Percentiles rank a stretch among this genome's conserved stretches.
Conservation (phyloP, 768 basidiomycete genomes). For the Lactarius pseudohatsudake region DNA sequence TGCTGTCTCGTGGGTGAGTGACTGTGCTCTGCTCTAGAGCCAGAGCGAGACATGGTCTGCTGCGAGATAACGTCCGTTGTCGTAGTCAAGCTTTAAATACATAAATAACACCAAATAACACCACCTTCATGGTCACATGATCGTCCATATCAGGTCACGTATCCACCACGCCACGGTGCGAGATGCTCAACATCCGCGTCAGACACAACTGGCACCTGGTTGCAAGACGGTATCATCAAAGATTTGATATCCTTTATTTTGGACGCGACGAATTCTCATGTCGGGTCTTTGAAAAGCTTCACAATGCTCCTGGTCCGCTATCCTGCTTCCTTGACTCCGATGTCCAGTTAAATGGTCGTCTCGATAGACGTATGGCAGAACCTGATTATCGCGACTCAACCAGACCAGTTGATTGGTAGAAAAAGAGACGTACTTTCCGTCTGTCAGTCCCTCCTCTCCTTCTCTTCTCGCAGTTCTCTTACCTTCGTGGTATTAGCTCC, state of each 20-base stretch:
- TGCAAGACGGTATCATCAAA: constrained; percentile 25
- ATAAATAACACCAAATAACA: constrained; percentile 16
- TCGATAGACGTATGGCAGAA: constrained; percentile 72
- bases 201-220: neutral
- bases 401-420: constrained; percentile 63
- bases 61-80: neutral
- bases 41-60: constrained; percentile 19
- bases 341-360: neutral
- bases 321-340: constrained; percentile 22
- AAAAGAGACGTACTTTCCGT: constrained; percentile 55
- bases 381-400: constrained; percentile 69
- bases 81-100: neutral
- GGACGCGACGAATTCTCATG: constrained; percentile 91
- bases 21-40: constrained; percentile 13
- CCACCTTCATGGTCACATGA: constrained; percentile 11
- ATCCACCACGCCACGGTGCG: neutral
- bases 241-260: constrained; percentile 80
- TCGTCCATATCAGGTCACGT: constrained; percentile 1
- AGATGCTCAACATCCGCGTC: neutral
- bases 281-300: constrained; percentile 61
- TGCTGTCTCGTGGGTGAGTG: constrained; percentile 3
- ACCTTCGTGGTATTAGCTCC: constrained; percentile 52
- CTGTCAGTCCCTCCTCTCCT: constrained; percentile 43
- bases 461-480: neutral
- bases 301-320: constrained; percentile 56